A percentile compares a stretch with the other conserved stretches of the same genome.
Conservation (phyloP, 805 yeast genomes). For the Kluyveromyces starmeri region DNA sequence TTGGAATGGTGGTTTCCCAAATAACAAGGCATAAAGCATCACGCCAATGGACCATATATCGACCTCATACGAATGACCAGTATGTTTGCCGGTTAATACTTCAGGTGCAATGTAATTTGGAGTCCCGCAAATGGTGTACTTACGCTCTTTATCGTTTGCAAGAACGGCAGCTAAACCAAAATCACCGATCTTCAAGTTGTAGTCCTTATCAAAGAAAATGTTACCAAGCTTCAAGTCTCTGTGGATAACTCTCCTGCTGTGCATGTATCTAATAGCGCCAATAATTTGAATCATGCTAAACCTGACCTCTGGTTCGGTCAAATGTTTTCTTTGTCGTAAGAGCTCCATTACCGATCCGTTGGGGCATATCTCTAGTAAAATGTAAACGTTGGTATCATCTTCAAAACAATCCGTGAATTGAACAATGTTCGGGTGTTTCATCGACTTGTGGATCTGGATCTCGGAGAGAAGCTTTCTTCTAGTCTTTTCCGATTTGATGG, state of each 20-base stretch:
- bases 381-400: conserved; percentile 90
- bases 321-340: conserved; percentile 70
- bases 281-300: conserved; percentile 83
- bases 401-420: conserved; percentile 94
- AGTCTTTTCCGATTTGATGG: conserved; percentile 85
- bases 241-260: conserved; percentile 84
- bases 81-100: conserved; percentile 76
- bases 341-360: conserved; percentile 92
- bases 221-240: conserved; percentile 94
- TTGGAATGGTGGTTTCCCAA: conserved; percentile 97
- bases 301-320: conserved; percentile 88
- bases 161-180: conserved; percentile 97
- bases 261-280: conserved; percentile 92
- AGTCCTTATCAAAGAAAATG: conserved; percentile 85
- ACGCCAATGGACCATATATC: conserved; percentile 98
- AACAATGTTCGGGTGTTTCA: conserved; percentile 84
- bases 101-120: conserved; percentile 99
- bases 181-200: conserved; percentile 95
- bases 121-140: conserved; percentile 95
- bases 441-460: conserved; percentile 86
- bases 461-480: conserved; percentile 77
- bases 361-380: conserved; percentile 88
- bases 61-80: conserved; percentile 90
- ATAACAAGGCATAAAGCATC: conserved; percentile 84
- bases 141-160: conserved; percentile 59